Evolutionary conservation across 257 asterid species (phyloP).

Genomic region (Solanum pennellii): DNA sequence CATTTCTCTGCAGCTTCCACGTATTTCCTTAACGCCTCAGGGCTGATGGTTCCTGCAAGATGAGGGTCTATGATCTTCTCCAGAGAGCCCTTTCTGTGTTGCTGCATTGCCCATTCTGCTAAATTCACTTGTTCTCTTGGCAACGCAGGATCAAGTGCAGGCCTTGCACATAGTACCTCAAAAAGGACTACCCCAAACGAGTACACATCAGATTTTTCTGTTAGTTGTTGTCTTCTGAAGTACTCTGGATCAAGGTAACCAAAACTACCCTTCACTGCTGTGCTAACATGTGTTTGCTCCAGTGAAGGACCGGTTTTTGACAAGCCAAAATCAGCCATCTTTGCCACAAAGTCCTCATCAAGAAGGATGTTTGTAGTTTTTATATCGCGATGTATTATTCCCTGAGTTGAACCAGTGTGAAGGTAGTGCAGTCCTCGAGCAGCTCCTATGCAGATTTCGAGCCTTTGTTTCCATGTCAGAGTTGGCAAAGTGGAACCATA

Average conservation of each 20-base stretch:
- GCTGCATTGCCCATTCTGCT: slow-evolving; percentile 87
- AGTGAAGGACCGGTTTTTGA: slow-evolving; percentile 76
- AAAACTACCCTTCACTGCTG: slow-evolving; percentile 91
- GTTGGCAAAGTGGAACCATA: slow-evolving; percentile 49
- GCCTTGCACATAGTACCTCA: slow-evolving; percentile 84
- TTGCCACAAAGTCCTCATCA: slow-evolving; percentile 56
- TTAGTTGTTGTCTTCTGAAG: slow-evolving; percentile 82
- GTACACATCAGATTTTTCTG: slow-evolving; percentile 83
- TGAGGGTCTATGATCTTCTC: slow-evolving; percentile 43
- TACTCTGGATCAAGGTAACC: slow-evolving; percentile 95
- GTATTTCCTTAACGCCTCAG: slow-evolving; percentile 51
- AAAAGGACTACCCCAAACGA: slow-evolving; percentile 86
- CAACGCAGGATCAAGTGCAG: slow-evolving; percentile 79
- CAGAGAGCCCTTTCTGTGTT: slow-evolving; percentile 43
- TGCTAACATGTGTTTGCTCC: slow-evolving; percentile 93
- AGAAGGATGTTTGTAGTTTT: slow-evolving; percentile 84
- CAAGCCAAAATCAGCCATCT: slow-evolving; percentile 89
- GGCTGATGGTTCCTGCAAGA: slow-evolving; percentile 21
- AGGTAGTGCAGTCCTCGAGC: slow-evolving; percentile 90
- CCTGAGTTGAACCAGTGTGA: slow-evolving; percentile 90
- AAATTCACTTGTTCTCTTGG: slow-evolving; percentile 82
- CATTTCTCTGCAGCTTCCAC: slow-evolving; percentile 89
- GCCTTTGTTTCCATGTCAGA: slow-evolving; percentile 70
- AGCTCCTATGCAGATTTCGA: slow-evolving; percentile 86
- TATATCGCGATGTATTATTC: slow-evolving; percentile 81